Evolutionary conservation across 306 rosid genomes (phyloP).

Genomic region (Castanospermum australe): DNA sequence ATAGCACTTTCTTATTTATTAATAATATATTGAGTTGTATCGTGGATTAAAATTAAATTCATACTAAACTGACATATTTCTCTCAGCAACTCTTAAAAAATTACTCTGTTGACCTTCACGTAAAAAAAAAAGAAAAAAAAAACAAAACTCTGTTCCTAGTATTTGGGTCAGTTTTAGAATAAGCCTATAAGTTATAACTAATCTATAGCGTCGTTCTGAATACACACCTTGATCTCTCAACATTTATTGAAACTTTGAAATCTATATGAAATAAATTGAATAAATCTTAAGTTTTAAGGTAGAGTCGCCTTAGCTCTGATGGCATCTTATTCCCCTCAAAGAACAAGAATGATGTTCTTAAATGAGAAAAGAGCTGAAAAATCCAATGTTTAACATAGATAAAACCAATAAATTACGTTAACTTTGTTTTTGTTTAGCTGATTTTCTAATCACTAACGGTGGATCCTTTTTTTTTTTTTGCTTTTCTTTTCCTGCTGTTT

Average conservation of each 20-base stretch:
- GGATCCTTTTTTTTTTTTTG: slow-evolving; percentile 10
- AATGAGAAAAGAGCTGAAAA: neutral
- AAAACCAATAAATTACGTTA: neutral
- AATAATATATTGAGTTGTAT: neutral
- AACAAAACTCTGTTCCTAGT: neutral
- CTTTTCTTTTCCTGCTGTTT: neutral
- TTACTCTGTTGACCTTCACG: neutral
- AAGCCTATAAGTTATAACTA: neutral
- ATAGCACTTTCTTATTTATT: neutral
- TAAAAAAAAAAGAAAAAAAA: neutral
- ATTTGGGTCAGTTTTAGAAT: neutral
- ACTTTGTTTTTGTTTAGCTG: neutral
- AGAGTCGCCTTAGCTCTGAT: neutral
- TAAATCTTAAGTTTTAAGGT: neutral
- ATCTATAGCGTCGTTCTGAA: neutral
- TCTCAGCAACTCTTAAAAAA: neutral
- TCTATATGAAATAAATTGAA: neutral
- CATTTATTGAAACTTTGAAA: neutral
- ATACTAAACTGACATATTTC: neutral
- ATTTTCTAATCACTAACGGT: neutral
- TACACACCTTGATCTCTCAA: neutral
- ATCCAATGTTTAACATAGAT: neutral
- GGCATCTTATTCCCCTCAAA: neutral
- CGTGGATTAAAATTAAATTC: neutral
- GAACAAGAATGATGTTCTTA: neutral